Evolutionary conservation across 768 basidiomycete genomes (phyloP), one percentile per base, ranked within the genome.

Genomic region (Pisolithus orientalis): DNA sequence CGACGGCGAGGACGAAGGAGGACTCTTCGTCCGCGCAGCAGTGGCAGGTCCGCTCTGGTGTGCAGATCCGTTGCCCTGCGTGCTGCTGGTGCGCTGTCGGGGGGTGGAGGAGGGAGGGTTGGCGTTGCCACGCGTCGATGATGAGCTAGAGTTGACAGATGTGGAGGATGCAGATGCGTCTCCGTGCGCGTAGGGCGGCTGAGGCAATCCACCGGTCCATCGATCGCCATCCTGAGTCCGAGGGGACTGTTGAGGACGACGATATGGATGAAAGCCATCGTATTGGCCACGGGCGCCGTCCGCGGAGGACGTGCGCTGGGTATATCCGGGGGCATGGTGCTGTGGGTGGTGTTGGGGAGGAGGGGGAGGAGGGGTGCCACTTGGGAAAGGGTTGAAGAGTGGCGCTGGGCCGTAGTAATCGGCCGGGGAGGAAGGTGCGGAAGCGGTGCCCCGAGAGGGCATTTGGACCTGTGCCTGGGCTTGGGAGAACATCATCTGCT

Each of bases 401-500:
- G 78, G 81, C 63, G 72, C 73, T 58, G 77, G 80, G n/a, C 75
- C 65, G 59, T 80, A 85, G 68, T 79, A 85, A 45, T 85, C 84
- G 43, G 71, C 63, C 11, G 70, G 67, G 13, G 73, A 65, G 39
- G 70, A 65, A 46, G 73, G 65, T 40, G 63, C 63, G 32, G 72
- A 71, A 38, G 37, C 5, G 54, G 7, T 16, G 63, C 61, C 1
- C 59, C 42, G 42, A 64, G 51, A 27, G 57, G 60, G 29, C 61
- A 75, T 67, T 57, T 73, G 75, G 8, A 40, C 49, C 34, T 65
- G 65, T 8, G 65, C 64, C 58, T 80, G n/a, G 75, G 71, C 80
- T 44, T 83, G 83, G 61, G 80, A 83, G 72, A 82, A 86, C 83
- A 92, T 83, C 89, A 91, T 90, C 62, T 91, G 89, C 69, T 90